Conservation (phyloP, 2,329 filamentous ascomycete genomes). For the Basipetospora chlamydospora region DNA sequence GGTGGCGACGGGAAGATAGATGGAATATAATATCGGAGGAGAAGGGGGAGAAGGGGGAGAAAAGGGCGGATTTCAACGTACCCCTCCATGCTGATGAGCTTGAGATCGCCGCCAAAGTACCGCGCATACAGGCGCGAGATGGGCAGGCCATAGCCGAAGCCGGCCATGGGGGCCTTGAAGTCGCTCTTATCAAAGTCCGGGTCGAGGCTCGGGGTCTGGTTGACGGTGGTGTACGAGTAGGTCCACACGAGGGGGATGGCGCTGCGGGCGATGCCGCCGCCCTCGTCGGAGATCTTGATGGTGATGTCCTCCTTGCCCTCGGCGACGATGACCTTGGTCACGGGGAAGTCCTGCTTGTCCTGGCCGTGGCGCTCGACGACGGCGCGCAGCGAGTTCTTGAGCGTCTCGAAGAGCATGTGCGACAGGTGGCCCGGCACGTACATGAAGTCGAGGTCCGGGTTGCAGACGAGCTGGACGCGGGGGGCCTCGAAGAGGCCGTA, state of each 20-base stretch:
- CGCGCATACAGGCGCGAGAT: constrained; percentile 88
- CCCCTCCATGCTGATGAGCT: constrained; percentile 99
- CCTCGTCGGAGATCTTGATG: constrained; percentile 95
- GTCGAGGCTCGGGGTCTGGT: constrained; percentile 85
- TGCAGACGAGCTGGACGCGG: constrained; percentile 92
- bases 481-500: constrained; percentile 95
- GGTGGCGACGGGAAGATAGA: too few relatives aligned
- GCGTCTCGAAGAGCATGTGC: constrained; percentile 98
- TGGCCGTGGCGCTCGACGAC: constrained; percentile 92
- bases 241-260: constrained; percentile 98
- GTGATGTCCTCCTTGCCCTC: constrained; percentile 98
- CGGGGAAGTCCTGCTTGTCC: constrained; percentile 89
- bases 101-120: constrained; percentile 95
- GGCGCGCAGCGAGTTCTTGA: constrained; percentile 95
- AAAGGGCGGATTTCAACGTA: too few relatives aligned
- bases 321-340: constrained; percentile 94
- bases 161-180: constrained; percentile 98
- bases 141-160: constrained; percentile 93
- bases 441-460: constrained; percentile 93
- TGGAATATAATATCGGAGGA: constrained; percentile 10
- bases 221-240: constrained; percentile 99
- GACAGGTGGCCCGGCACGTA: constrained; percentile 97
- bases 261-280: constrained; percentile 84
- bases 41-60: constrained; percentile 2
- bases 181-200: constrained; percentile 98